Base-by-base conservation (phyloP, 2,329 filamentous ascomycete species). In the Nemania abortiva region DNA sequence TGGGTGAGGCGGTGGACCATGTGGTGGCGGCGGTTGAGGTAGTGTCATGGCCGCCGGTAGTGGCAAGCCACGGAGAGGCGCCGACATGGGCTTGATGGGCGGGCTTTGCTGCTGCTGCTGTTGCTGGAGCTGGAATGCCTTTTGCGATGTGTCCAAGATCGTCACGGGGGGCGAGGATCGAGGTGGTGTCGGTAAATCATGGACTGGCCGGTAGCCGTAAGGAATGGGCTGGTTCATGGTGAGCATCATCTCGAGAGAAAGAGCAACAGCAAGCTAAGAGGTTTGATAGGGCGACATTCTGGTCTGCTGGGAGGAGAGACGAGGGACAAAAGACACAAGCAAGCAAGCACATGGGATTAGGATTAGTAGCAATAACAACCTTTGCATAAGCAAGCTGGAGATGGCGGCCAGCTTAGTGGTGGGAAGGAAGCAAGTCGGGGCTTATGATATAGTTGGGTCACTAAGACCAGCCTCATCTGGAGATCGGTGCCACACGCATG, bases 61-160 rank as follows among this genome's bases (percentile, higher is more conserved):
- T 79, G 91, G 91, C 83, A 93, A 82, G 75, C 88, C 89, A 81
- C 90, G 88, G 81, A 91, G 90, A 80, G 89, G 87, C 77, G 86
- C 88, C 77, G 90, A 90, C 91, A 93, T 93, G 80, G 82, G 82
- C 82, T 86, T 84, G 75, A 80, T 79, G 70, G 82, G 80, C 68
- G 85, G 82, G 77, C 84, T 86, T 76, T 83, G 80, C 75, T 82
- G 83, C 53, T 79, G 83, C 52, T 79, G 81, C 70, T 82, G 80
- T 70, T 79, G 74, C 68, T 81, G 76, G 65, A 81, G 70, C 68
- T 81, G 76, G 65, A 81, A 70, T 68, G 80, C 72, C 74, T 84
- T 85, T 72, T 83, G 81, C 59, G 78, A 77, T 71, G 78, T 74
- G 74, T 88, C 86, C 81, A 83, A 82, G 72, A 83, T 81, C 74